A percentile compares a stretch with the other conserved stretches of the same genome.
Conservation (phyloP, 2,329 filamentous ascomycete species). For the Aspergillus hortae region DNA sequence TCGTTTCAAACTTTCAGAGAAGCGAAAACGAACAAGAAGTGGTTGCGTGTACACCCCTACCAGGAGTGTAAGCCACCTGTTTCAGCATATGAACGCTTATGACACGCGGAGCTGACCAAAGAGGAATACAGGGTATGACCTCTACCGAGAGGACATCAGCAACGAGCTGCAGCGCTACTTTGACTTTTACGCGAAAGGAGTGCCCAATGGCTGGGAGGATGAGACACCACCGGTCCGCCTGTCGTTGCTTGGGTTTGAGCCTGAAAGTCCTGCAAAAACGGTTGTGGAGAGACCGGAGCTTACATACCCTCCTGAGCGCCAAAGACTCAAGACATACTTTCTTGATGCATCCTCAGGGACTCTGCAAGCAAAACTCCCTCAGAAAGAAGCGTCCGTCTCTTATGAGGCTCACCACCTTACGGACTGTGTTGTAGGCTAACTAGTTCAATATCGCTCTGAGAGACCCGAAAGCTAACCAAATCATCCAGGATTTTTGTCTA, state of each 20-base stretch:
- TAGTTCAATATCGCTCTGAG: neutral
- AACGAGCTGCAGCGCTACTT: neutral
- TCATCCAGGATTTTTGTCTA: neutral
- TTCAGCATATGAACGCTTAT: too few species aligned
- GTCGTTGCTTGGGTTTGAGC: neutral
- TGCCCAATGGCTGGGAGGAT: neutral
- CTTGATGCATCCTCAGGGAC: neutral
- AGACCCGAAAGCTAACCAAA: neutral
- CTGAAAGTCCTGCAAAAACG: neutral
- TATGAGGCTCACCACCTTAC: neutral
- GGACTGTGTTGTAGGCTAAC: neutral
- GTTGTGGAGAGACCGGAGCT: neutral
- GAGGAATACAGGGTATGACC: neutral
- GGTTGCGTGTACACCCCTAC: neutral
- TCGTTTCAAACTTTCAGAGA: neutral
- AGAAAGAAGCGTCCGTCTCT: neutral
- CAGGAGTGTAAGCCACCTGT: neutral
- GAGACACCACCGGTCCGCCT: neutral
- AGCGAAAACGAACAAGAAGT: neutral
- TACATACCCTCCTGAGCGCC: neutral
- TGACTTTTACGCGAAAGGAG: neutral
- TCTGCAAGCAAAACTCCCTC: neutral
- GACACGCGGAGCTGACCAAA: too few species aligned
- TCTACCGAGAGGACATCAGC: neutral
- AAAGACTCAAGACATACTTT: neutral